Evolutionary conservation across 2,329 filamentous ascomycete genomes (phyloP), one percentile per base, ranked within the genome.

Genomic region (Hypoxylon sp.): DNA sequence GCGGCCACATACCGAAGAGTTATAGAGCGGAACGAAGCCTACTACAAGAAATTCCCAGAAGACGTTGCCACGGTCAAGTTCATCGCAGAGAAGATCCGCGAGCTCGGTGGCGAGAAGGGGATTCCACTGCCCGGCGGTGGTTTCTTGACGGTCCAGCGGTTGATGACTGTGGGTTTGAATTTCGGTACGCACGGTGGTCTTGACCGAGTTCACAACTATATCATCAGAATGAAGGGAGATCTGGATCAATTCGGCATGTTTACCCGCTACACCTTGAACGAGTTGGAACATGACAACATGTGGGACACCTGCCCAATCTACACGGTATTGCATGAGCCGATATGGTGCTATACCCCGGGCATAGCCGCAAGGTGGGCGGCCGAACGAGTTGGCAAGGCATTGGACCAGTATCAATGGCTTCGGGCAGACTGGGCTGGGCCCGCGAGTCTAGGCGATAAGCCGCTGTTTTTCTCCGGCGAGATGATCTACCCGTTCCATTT

Each of bases 401-500:
- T 86, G 4, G 75, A 80, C 2, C 72, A 81, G 31, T 90, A 85
- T 71, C 73, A 79, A 35, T 90, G 88, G 89, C 81, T 89, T 7
- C 75, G 79, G 65, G 73, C 77, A 1, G 74, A 76, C 24, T 80
- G 83, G 57, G 74, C 83, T 17, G 79, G 82, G 1, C 79, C 78
- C 6, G 75, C 79, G 71, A 81, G 69, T 10, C 75, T 77, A 37
- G 73, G 70, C 67, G 78, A 82, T 5, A 77, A 81, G 2, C 90
- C 91, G 0, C 82, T 96, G 21, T 92, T 87, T 79, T 97, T 98
- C 81, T 93, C 93, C 0, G 94, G 94, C 66, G 95, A 98, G 82
- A 98, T 97, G 93, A 88, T 97, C 55, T 97, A 90, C 78, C 91
- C 92, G 0, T 91, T 92, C 79, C 92, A 94, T 85, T 94, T 97